Evolutionary conservation across 1,284 basidiomycete species (phyloP), one percentile per base, ranked within the genome.

Genomic region (Pascua guehoae): DNA sequence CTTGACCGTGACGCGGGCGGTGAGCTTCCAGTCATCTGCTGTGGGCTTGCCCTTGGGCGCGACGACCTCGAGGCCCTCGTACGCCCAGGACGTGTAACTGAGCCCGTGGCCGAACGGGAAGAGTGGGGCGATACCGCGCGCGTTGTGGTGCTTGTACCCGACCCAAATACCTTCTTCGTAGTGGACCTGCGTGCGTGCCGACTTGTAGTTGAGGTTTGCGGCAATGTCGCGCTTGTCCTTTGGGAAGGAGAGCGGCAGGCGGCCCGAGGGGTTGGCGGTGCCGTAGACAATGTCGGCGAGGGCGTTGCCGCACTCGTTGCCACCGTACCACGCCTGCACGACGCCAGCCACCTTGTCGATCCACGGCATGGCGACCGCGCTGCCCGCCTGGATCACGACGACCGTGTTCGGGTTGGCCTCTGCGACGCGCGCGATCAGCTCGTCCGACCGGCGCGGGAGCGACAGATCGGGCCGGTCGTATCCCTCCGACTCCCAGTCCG

Each of bases 101-200:
- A 92, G 82, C 15, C 91, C 91, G 68, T 73, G 88, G 82, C 89
- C 89, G 71, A 91, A 91, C 32, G 87, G 81, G 76, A 86, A 91
- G 12, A 84, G 79, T 2, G 89, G 86, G 14, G 77, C 74, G 56
- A 89, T 85, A 17, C 80, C 81, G 53, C 84, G 78, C 64, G 85
- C 82, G 44, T 86, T 84, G 68, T 84, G 88, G 67, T 88, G 84
- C 66, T 88, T 89, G 78, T 91, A 91, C 14, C 89, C 89, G 82
- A 71, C 67, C 54, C 54, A 67, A 41, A 57, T 62, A 41, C 66
- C 71, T 54, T 73, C 68, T 14, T 49, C 54, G 57, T 81, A 83
- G 43, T 86, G 86, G 49, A 86, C 82, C 71, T 88, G 86, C 4
- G 84, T 84, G 45, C 76, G 82, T 56, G 85, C 83, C 8, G 56